A percentile compares a stretch with the other conserved stretches of the same genome.
These are phyloP conservation scores for Yarrowia deformans DNA, from an alignment of 805 yeast genomes.

Conservation along the genomic window DNA sequence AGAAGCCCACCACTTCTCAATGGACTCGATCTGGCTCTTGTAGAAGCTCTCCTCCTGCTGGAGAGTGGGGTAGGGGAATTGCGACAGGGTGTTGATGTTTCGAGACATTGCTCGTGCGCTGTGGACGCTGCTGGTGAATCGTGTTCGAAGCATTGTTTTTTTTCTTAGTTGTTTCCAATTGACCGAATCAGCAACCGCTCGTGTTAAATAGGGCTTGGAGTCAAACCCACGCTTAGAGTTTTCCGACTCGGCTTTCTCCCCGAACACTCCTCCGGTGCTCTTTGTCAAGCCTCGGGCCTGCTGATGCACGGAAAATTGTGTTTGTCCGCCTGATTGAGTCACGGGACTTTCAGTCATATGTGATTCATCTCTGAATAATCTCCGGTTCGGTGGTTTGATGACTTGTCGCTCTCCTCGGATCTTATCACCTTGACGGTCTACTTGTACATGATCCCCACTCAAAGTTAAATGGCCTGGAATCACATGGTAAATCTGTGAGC, in stretches of 20 bases:
- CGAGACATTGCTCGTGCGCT: conserved; percentile 35
- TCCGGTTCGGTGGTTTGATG: background rate
- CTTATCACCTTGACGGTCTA: conserved; percentile 3
- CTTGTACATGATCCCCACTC: conserved; percentile 19
- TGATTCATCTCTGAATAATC: background rate
- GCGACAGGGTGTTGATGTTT: conserved; percentile 45
- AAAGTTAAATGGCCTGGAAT: conserved; percentile 18
- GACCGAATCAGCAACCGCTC: conserved; percentile 28
- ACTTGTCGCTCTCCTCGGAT: background rate
- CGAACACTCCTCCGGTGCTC: background rate
- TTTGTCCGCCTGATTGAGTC: conserved; percentile 14
- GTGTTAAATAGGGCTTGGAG: conserved; percentile 35
- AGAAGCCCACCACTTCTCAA: conserved; percentile 60
- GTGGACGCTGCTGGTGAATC: conserved; percentile 28
- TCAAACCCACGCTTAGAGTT: conserved; percentile 18
- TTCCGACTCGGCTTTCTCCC: conserved; percentile 36
- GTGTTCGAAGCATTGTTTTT: conserved; percentile 34
- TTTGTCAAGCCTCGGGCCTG: background rate
- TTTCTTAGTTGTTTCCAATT: background rate
- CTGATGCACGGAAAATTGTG: conserved; percentile 1
- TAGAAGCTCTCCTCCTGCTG: conserved; percentile 50
- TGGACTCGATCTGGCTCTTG: conserved; percentile 50
- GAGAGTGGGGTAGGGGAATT: conserved; percentile 52
- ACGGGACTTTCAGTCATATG: background rate
- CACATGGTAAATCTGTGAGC: conserved; percentile 8